These are phyloP conservation scores for Barnettozyma hawaiiensis DNA, from an alignment of 1,139 yeast species.

Conservation along the genomic window DNA sequence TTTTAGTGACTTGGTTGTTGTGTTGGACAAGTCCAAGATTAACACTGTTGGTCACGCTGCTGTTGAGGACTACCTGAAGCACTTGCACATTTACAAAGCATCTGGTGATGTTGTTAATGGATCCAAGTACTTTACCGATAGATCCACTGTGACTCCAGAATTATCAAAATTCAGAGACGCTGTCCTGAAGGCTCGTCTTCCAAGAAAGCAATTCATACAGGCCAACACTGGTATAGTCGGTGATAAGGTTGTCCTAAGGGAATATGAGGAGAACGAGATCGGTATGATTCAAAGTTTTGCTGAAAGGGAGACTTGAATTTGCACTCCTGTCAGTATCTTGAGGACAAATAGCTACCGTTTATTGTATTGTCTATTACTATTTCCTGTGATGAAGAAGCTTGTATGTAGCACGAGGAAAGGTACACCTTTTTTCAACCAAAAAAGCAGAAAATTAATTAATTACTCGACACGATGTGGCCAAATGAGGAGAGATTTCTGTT, in stretches of 20 bases:
- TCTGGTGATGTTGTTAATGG: slow-evolving; percentile 70
- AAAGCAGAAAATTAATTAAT: too few relatives aligned
- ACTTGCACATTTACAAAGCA: slow-evolving; percentile 72
- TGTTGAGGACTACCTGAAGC: slow-evolving; percentile 62
- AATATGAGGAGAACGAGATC: slow-evolving; percentile 66
- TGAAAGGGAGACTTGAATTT: slow-evolving; percentile 45
- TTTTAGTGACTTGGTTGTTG: slow-evolving; percentile 54
- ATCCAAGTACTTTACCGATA: slow-evolving; percentile 52
- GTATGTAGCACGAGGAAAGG: too few relatives aligned
- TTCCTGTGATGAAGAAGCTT: too few relatives aligned
- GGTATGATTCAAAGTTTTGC: slow-evolving; percentile 77
- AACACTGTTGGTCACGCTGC: slow-evolving; percentile 65
- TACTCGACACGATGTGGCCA: too few relatives aligned
- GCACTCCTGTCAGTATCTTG: background rate
- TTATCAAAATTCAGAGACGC: slow-evolving; percentile 59
- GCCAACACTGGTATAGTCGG: slow-evolving; percentile 55
- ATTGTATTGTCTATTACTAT: too few relatives aligned
- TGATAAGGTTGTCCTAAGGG: slow-evolving; percentile 49
- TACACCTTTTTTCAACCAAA: too few relatives aligned
- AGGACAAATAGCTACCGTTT: background rate
- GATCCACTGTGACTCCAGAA: slow-evolving; percentile 62
- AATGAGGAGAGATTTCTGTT: too few relatives aligned
- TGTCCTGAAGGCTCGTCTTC: slow-evolving; percentile 66
- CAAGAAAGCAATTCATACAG: slow-evolving; percentile 80
- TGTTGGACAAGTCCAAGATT: slow-evolving; percentile 56